Conservation (phyloP, 2,329 filamentous ascomycete genomes). For the Pseudogymnoascus sp. region DNA sequence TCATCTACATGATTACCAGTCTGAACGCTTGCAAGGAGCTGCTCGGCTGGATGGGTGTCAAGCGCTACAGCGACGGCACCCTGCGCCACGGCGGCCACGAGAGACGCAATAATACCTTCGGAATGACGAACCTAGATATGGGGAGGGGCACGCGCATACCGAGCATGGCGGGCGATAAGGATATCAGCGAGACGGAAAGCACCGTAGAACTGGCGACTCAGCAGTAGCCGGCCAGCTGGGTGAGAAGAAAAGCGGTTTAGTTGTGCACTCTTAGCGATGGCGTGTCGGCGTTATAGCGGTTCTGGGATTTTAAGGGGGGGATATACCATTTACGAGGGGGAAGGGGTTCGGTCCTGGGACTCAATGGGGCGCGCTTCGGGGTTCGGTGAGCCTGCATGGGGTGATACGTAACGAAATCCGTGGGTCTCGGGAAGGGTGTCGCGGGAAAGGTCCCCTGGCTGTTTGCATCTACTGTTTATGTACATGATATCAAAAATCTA, state of each 20-base stretch:
- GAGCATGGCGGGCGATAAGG: constrained; percentile 2
- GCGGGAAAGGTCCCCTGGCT: background rate
- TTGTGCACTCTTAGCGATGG: constrained; percentile 6
- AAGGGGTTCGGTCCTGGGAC: background rate
- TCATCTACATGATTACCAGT: constrained; percentile 69
- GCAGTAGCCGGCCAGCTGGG: background rate
- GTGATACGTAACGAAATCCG: background rate
- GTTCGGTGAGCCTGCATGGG: background rate
- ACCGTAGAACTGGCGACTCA: constrained; percentile 1
- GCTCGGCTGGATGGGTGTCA: constrained; percentile 10
- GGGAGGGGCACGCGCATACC: background rate
- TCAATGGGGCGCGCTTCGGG: background rate
- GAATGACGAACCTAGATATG: constrained; percentile 9
- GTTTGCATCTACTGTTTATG: background rate
- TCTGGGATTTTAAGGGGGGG: background rate
- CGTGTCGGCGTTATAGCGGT: background rate
- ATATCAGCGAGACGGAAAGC: constrained; percentile 4
- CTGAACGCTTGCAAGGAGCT: constrained; percentile 55
- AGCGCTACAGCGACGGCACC: background rate
- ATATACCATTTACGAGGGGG: background rate
- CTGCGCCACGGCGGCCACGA: background rate
- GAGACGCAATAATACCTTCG: background rate
- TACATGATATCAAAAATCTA: constrained; percentile 4
- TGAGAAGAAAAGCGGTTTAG: background rate
- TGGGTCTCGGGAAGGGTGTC: background rate